These are phyloP conservation scores for Austroboletus festivus DNA, from an alignment of 768 basidiomycete species.

Conservation along the genomic window DNA sequence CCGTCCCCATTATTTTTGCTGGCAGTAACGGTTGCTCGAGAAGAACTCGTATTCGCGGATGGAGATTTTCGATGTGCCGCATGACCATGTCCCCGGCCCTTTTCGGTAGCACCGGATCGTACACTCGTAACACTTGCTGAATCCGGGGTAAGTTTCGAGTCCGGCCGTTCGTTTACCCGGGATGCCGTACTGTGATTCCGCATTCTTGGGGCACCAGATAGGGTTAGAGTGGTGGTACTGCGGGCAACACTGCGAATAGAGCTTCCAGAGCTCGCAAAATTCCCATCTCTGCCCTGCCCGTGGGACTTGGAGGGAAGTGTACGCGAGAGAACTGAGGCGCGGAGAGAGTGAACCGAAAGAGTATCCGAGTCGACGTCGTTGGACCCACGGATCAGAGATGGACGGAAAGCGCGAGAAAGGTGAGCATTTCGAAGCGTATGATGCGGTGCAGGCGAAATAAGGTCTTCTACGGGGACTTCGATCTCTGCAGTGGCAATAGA, in stretches of 20 bases:
- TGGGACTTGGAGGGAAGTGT: conserved; percentile 24
- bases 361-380: conserved; percentile 38
- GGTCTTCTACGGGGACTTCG: conserved; percentile 75
- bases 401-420: conserved; percentile 27
- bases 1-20: background rate
- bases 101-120: conserved; percentile 26
- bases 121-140: conserved; percentile 26
- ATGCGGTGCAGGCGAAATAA: conserved; percentile 46
- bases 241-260: conserved; percentile 49
- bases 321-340: conserved; percentile 41
- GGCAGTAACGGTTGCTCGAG: background rate
- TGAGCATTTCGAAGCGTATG: conserved; percentile 24
- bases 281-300: conserved; percentile 15
- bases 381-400: conserved; percentile 26
- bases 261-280: conserved; percentile 26
- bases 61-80: conserved; percentile 22
- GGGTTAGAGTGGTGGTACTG: conserved; percentile 32
- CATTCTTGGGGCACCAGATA: conserved; percentile 14
- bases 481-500: conserved; percentile 50
- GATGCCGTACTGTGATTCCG: conserved; percentile 28
- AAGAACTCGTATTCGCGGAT: conserved; percentile 10
- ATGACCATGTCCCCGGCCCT: conserved; percentile 15
- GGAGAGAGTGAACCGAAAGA: conserved; percentile 45
- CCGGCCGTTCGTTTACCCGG: conserved; percentile 46
- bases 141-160: conserved; percentile 69